Conservation (phyloP, 139 green algal species). For the Tetratostichococcus sp. region DNA sequence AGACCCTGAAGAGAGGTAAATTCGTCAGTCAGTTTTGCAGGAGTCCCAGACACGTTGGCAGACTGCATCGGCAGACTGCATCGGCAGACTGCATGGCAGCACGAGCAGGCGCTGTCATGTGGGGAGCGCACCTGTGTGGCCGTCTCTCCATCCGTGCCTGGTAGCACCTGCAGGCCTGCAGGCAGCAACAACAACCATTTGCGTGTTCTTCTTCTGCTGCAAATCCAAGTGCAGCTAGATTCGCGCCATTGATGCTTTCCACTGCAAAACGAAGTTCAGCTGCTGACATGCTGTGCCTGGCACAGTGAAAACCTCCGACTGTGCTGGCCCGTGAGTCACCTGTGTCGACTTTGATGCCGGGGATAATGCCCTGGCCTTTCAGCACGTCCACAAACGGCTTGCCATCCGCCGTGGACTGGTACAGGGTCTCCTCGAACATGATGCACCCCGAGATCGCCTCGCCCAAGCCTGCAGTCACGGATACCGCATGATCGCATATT, state of each 20-base stretch:
- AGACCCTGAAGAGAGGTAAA: constrained; percentile 54
- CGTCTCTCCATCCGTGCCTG: constrained; percentile 45
- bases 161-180: constrained; percentile 22
- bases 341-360: constrained; percentile 92
- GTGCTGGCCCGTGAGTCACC: too few relatives aligned
- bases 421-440: constrained; percentile 97
- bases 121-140: constrained; percentile 30
- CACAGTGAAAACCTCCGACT: too few relatives aligned
- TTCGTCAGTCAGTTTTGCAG: too few relatives aligned
- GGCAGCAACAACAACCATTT: neutral
- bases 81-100: too few relatives aligned
- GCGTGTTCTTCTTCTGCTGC: too few relatives aligned
- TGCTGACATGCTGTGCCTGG: constrained; percentile 17
- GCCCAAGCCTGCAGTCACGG: constrained; percentile 63
- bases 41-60: too few relatives aligned
- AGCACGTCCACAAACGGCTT: constrained; percentile 69
- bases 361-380: constrained; percentile 54
- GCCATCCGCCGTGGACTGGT: constrained; percentile 50
- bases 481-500: too few relatives aligned
- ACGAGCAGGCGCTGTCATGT: too few relatives aligned
- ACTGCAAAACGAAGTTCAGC: too few relatives aligned
- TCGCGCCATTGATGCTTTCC: too few relatives aligned
- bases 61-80: too few relatives aligned
- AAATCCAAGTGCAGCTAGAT: too few relatives aligned
- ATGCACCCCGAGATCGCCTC: constrained; percentile 90